These are phyloP conservation scores for Talaromyces proteolyticus DNA, from an alignment of 495 filamentous ascomycete species.

Conservation along the genomic window DNA sequence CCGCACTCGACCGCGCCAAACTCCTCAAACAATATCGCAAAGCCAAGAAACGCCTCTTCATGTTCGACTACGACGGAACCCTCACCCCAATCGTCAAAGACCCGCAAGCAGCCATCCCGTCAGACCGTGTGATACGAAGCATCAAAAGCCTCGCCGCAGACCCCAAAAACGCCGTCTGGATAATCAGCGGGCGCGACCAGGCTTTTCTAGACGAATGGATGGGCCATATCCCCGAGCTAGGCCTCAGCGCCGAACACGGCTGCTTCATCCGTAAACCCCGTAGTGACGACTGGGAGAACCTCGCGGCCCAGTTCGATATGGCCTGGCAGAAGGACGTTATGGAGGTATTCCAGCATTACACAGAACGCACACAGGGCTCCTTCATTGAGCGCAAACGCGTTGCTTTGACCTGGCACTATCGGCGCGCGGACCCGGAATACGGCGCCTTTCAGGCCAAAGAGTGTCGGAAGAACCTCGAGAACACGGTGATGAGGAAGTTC, in stretches of 20 bases:
- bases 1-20: constrained; percentile 65
- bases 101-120: constrained; percentile 79
- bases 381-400: constrained; percentile 90
- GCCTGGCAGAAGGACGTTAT: constrained; percentile 79
- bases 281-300: constrained; percentile 71
- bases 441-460: constrained; percentile 68
- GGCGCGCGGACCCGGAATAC: constrained; percentile 77
- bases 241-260: constrained; percentile 91
- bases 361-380: constrained; percentile 77
- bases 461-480: constrained; percentile 70
- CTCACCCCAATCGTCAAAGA: constrained; percentile 94
- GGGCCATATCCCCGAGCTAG: constrained; percentile 76
- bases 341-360: constrained; percentile 76
- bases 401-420: constrained; percentile 96
- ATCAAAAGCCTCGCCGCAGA: constrained; percentile 75
- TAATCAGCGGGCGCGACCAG: constrained; percentile 90
- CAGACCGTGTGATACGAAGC: constrained; percentile 70
- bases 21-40: constrained; percentile 66
- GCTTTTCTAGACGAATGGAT: constrained; percentile 82
- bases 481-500: constrained; percentile 66
- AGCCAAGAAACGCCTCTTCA: constrained; percentile 73
- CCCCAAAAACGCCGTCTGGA: constrained; percentile 85
- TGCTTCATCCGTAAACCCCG: constrained; percentile 82
- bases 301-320: constrained; percentile 80
- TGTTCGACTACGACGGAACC: constrained; percentile 98